Conservation (phyloP, 164 flowering plant genomes). For the Euptelea pleiosperma region DNA sequence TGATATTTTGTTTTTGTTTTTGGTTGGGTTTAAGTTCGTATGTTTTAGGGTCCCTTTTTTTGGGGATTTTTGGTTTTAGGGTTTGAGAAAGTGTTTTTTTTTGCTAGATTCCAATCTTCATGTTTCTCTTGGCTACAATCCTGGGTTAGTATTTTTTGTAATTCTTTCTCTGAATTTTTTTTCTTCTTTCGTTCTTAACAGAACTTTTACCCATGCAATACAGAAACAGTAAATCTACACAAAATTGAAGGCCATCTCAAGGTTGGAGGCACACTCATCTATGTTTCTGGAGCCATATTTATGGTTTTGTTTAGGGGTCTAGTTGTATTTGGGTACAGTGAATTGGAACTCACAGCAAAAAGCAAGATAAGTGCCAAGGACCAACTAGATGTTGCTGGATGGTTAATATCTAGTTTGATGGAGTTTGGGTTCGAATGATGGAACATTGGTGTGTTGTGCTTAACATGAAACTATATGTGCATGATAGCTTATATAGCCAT, state of each 20-base stretch:
- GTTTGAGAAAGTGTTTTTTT: no score
- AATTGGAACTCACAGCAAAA: constrained; percentile 32
- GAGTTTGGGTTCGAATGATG: constrained; percentile 59
- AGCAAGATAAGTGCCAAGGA: constrained; percentile 66
- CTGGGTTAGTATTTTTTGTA: no score
- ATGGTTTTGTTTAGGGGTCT: no score
- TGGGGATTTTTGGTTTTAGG: no score
- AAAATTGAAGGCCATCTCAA: constrained; percentile 73
- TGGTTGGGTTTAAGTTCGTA: no score
- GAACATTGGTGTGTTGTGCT: constrained; percentile 80
- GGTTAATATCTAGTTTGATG: constrained; percentile 52
- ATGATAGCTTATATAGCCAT: constrained; percentile 81
- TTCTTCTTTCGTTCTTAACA: no score
- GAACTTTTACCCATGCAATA: constrained; percentile 58
- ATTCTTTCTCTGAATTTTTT: no score
- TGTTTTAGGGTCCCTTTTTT: no score
- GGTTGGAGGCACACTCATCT: constrained; percentile 60
- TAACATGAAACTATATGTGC: constrained; percentile 84
- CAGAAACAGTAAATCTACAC: constrained; percentile 67
- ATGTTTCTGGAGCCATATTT: constrained; percentile 75
- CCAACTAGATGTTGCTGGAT: constrained; percentile 83
- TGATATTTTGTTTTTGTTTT: no score
- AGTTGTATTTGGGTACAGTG: no score
- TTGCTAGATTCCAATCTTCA: no score
- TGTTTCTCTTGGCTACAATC: no score